Base-by-base conservation (phyloP, 1,139 yeast genomes). In the Magnusiomyces fungicola region DNA sequence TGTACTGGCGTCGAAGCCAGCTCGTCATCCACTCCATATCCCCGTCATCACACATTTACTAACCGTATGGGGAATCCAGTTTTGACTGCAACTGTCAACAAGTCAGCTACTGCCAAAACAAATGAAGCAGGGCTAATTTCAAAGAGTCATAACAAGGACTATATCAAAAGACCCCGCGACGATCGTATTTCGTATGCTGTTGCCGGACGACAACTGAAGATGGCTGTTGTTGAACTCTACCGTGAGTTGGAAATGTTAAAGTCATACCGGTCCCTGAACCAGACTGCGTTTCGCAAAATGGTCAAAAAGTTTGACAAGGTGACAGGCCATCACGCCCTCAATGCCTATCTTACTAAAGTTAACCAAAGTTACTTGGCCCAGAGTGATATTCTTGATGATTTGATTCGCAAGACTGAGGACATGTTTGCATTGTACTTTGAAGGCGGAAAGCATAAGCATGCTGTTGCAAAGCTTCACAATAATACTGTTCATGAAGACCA, bases 301-400 rank as follows among this genome's bases (percentile, higher is more conserved):
- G 74, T 89, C 50, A 92, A 92, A 62, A 92, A 92, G 65, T 89
- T 79, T 62, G 98, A 92, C 67, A 92, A 92, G 60, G 72, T 83
- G 2, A 74, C 83, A 18, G 65, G 70, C 16, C 73, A 80, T 3
- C 58, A 70, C 1, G 68, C 80, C 19, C 71, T 81, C 29, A 67
- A 70, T 1, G 59, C 64, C 2, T 89, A 82, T 61, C 76, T 87
- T 82, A 74, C 73, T 24, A 78, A 75, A 52, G 75, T 86, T 12
- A 71, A 73, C 44, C 59, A 66, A 2, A 65, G 80, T 10, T 76
- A 81, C 59, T 83, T 86, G 61, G 75, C 76, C 44, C 75, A 81
- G 7, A 80, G 88, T 57, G 88, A 81, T 52, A 73, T 79, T 12
- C 61, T 84, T 24, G 94, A 86, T 51, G 79, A 78, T 53, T 65